Evolutionary conservation across 1,284 basidiomycete species (phyloP).

Genomic region (Retiboletus fuscus): DNA sequence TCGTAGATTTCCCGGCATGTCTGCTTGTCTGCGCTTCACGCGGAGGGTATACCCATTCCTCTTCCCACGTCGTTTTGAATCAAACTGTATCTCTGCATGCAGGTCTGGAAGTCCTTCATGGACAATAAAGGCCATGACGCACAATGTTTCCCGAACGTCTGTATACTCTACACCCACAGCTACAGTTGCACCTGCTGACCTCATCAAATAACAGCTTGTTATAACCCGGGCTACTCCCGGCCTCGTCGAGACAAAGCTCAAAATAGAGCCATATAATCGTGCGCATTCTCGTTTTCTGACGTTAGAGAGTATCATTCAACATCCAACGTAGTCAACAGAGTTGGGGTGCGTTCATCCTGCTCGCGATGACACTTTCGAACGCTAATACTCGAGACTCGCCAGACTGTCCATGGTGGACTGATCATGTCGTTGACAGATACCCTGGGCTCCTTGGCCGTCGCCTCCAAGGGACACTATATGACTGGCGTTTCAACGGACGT

Average conservation of each 20-base stretch:
- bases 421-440: slow-evolving; percentile 89
- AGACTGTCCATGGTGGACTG: slow-evolving; percentile 84
- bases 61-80: slow-evolving; percentile 10
- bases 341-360: slow-evolving; percentile 64
- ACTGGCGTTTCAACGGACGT: slow-evolving; percentile 92
- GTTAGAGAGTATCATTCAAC: slow-evolving; percentile 6
- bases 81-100: neutral
- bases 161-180: slow-evolving; percentile 30
- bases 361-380: neutral
- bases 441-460: slow-evolving; percentile 84
- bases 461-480: slow-evolving; percentile 85
- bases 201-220: slow-evolving; percentile 60
- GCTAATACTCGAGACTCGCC: slow-evolving; percentile 21
- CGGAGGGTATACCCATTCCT: slow-evolving; percentile 56
- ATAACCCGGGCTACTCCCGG: slow-evolving; percentile 75
- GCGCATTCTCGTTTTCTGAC: slow-evolving; percentile 38
- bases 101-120: slow-evolving; percentile 87
- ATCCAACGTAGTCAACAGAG: slow-evolving; percentile 69
- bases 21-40: slow-evolving; percentile 76
- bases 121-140: slow-evolving; percentile 83
- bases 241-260: slow-evolving; percentile 71
- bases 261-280: slow-evolving; percentile 81
- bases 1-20: slow-evolving; percentile 51
- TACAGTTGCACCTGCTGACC: slow-evolving; percentile 10
- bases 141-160: slow-evolving; percentile 81